A percentile compares a stretch with the other conserved stretches of the same genome.
Evolutionary conservation across 257 asterid species (phyloP).

Genomic region (Solanum dulcamara): DNA sequence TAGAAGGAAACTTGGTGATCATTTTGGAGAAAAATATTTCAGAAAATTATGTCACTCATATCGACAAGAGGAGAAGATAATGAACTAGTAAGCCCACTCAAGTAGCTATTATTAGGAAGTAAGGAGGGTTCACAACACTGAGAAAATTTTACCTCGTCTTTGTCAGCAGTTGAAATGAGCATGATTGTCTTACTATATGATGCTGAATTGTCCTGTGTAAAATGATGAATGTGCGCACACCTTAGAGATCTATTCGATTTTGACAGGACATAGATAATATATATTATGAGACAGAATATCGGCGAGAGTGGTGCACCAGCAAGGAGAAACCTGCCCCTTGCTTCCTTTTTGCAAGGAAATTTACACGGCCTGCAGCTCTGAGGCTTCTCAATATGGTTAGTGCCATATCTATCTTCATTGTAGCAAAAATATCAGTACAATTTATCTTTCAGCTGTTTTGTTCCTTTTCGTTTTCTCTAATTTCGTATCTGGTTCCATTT

Average conservation of each 20-base stretch:
- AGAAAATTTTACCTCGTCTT: background rate
- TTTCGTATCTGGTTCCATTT: background rate
- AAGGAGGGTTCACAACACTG: background rate
- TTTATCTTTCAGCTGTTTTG: background rate
- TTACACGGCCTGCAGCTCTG: conserved; percentile 82
- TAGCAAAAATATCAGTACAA: background rate
- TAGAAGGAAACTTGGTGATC: background rate
- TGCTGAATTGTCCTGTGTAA: background rate
- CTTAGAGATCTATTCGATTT: background rate
- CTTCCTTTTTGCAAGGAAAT: conserved; percentile 90
- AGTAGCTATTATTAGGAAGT: background rate
- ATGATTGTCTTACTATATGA: background rate
- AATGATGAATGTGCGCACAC: background rate
- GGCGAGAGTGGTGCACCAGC: conserved; percentile 98
- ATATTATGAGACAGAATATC: conserved; percentile 74
- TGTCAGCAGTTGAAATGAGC: background rate
- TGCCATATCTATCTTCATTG: background rate
- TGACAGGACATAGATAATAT: conserved; percentile 70
- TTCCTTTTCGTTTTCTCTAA: background rate
- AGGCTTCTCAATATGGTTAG: conserved; percentile 77
- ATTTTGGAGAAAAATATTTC: background rate
- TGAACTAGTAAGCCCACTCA: background rate
- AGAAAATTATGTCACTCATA: background rate
- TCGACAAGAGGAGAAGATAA: background rate
- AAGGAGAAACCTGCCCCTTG: conserved; percentile 84